Conservation (phyloP, 371 early-diverging fungal species). For the Mortierella sp. region DNA sequence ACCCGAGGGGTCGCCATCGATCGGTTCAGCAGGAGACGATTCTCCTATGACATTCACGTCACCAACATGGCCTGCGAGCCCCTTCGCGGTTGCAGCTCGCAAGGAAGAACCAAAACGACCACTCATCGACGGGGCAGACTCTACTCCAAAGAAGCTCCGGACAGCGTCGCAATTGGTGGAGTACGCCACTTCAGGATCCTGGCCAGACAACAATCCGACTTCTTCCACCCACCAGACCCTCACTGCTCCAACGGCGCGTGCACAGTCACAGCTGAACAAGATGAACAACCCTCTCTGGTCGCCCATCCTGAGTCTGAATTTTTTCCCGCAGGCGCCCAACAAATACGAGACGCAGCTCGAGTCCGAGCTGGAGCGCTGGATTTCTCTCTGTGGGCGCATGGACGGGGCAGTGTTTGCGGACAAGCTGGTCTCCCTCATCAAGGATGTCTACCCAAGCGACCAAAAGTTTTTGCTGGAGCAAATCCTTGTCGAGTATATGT, state of each 20-base stretch:
- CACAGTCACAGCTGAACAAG: slow-evolving; percentile 39
- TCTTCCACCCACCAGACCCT: slow-evolving; percentile 4
- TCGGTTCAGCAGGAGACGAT: background rate
- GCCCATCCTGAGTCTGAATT: slow-evolving; percentile 30
- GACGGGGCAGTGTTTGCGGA: slow-evolving; percentile 48
- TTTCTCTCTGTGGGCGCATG: slow-evolving; percentile 32
- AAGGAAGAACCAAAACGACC: background rate
- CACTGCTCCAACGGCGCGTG: slow-evolving; percentile 16
- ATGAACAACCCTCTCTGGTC: slow-evolving; percentile 54
- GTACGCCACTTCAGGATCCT: slow-evolving; percentile 22
- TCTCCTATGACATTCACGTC: background rate
- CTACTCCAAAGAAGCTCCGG: background rate
- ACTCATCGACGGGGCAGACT: background rate
- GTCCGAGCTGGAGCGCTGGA: slow-evolving; percentile 43
- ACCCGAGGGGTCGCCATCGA: background rate
- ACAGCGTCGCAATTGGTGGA: slow-evolving; percentile 21
- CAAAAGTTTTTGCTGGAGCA: slow-evolving; percentile 55
- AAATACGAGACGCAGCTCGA: slow-evolving; percentile 25
- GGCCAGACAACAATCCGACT: background rate
- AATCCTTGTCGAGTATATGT: slow-evolving; percentile 48
- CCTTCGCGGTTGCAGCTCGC: background rate
- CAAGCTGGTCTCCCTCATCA: slow-evolving; percentile 34
- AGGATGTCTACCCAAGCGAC: slow-evolving; percentile 54
- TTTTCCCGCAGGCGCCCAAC: slow-evolving; percentile 25
- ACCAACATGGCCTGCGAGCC: background rate